A percentile compares a stretch with the other conserved stretches of the same genome.
These are phyloP conservation scores for Gynostemma pentaphyllum DNA, from an alignment of 306 rosid species.

Conservation along the genomic window DNA sequence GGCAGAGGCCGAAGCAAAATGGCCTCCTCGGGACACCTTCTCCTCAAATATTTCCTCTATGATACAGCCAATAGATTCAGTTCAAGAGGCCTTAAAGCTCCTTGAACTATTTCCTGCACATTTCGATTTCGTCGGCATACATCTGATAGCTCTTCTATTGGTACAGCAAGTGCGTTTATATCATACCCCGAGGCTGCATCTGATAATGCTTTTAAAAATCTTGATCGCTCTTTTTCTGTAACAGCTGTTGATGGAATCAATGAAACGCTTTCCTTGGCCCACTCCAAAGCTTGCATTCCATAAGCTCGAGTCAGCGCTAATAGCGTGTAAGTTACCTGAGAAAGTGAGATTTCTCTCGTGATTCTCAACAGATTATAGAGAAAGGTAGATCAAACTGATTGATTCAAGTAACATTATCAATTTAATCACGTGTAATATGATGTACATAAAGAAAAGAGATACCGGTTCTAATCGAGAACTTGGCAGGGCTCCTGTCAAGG, in stretches of 20 bases:
- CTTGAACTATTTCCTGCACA: slow-evolving; percentile 96
- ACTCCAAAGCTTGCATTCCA: slow-evolving; percentile 56
- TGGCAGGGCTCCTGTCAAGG: slow-evolving; percentile 88
- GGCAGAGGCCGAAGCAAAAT: slow-evolving; percentile 67
- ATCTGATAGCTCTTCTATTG: slow-evolving; percentile 75
- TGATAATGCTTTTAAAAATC: slow-evolving; percentile 69
- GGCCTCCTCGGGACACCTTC: slow-evolving; percentile 41
- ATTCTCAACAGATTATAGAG: slow-evolving; percentile 2
- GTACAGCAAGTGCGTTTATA: slow-evolving; percentile 38
- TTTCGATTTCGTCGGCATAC: slow-evolving; percentile 91
- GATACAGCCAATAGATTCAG: slow-evolving; percentile 53
- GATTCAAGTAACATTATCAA: not conserved
- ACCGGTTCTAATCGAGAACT: slow-evolving; percentile 89
- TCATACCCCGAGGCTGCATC: slow-evolving; percentile 77
- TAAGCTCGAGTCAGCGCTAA: slow-evolving; percentile 65
- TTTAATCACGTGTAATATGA: not conserved
- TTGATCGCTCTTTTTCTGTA: slow-evolving; percentile 67
- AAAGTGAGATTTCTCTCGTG: slow-evolving; percentile 4
- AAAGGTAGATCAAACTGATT: not conserved
- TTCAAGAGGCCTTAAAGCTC: slow-evolving; percentile 90
- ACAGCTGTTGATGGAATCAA: slow-evolving; percentile 81
- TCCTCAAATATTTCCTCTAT: slow-evolving; percentile 22
- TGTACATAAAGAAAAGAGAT: slow-evolving; percentile 11
- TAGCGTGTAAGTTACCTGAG: slow-evolving; percentile 76
- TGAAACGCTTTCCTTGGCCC: slow-evolving; percentile 69